phyloP scores from a whole-genome alignment of 305 asterid genomes.

The Solanum hybrid region DNA sequence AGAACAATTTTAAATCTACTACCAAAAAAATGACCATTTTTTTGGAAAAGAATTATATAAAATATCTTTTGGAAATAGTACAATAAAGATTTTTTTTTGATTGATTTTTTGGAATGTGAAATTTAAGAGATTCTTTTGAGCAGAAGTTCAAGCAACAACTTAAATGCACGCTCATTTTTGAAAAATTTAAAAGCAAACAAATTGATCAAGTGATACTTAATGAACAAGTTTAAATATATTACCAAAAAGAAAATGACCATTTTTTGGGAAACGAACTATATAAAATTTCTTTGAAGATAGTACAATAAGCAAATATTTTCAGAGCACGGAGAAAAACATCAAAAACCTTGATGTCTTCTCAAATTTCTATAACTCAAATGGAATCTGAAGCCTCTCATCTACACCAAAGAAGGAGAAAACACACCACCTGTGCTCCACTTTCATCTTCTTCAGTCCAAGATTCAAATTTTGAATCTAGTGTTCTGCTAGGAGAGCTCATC shows the following conservation, averaged over 20 bases:
- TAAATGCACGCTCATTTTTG: background rate
- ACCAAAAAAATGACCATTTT: background rate
- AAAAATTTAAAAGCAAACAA: background rate
- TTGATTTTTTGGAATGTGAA: background rate
- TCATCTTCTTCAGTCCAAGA: background rate
- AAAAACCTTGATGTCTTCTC: background rate
- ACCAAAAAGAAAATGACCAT: background rate
- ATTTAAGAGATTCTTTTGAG: background rate
- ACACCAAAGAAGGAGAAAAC: background rate
- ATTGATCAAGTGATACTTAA: background rate
- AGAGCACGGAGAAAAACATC: background rate
- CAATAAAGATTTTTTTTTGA: background rate
- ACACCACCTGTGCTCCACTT: background rate
- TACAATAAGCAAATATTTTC: background rate
- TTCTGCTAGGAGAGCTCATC: background rate
- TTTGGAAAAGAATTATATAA: background rate
- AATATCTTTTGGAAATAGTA: background rate
- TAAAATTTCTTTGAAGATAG: too few relatives aligned
- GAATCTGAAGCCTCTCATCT: background rate
- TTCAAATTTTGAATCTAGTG: background rate
- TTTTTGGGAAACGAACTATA: too few relatives aligned
- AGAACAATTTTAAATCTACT: too few relatives aligned
- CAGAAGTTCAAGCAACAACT: background rate
- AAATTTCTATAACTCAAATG: too few relatives aligned
- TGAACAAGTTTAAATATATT: background rate